Percentiles rank a stretch among this genome's conserved stretches.
phyloP scores from a whole-genome alignment of 2,329 filamentous ascomycete genomes.

The Aspergillus ruber region DNA sequence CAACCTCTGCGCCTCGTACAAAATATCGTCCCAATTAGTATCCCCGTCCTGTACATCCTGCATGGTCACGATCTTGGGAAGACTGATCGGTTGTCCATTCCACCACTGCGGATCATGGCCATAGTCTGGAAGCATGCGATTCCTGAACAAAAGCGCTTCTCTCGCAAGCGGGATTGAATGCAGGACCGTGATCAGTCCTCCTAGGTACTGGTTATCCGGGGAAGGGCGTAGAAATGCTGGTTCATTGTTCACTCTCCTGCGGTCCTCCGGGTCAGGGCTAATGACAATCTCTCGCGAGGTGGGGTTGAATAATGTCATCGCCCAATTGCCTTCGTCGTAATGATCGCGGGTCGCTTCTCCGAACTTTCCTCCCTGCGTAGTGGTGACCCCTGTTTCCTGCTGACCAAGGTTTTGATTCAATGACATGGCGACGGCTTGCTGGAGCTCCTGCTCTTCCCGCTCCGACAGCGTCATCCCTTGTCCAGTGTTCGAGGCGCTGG shows the following conservation, averaged over 20 bases:
- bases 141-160: constrained; percentile 50
- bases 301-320: constrained; percentile 45
- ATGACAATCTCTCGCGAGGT: constrained; percentile 48
- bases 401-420: constrained; percentile 35
- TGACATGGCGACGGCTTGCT: constrained; percentile 43
- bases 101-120: constrained; percentile 56
- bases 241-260: constrained; percentile 42
- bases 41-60: constrained; percentile 27
- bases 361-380: constrained; percentile 39
- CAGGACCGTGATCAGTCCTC: constrained; percentile 55
- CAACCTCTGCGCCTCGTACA: constrained; percentile 54
- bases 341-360: constrained; percentile 49
- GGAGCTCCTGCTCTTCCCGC: constrained; percentile 39
- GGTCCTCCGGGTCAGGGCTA: constrained; percentile 47
- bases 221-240: constrained; percentile 55
- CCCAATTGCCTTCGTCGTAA: constrained; percentile 52
- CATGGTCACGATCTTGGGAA: constrained; percentile 46
- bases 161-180: constrained; percentile 54
- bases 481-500: constrained; percentile 20
- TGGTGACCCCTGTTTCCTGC: constrained; percentile 52
- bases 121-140: constrained; percentile 44
- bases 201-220: constrained; percentile 48
- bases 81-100: constrained; percentile 49
- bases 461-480: constrained; percentile 35
- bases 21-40: constrained; percentile 39